Evolutionary conservation across 805 yeast genomes (phyloP), one percentile per base, ranked within the genome.

Genomic region (Sporopachydermia lactativora): DNA sequence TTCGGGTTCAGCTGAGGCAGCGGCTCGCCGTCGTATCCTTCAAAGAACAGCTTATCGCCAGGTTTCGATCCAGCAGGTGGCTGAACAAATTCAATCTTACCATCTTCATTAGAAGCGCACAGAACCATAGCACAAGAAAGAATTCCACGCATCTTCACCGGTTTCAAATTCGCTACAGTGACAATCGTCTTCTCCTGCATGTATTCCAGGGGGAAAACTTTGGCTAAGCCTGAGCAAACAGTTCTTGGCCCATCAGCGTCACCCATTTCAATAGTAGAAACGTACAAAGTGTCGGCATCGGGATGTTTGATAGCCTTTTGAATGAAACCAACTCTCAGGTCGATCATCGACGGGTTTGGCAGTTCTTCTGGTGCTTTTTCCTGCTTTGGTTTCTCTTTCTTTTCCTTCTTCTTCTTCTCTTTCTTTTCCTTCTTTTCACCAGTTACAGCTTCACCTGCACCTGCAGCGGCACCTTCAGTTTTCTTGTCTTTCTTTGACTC

Each of bases 191-290:
- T 80, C 61, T 84, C 75, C 72, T 92, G 98, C 95, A 92, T 81
- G 36, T 81, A 94, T 65, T 92, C 97, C 48, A 94, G 60, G 35
- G 95, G 78, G 57, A 83, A 71, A 64, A 82, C 77, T 51, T 84
- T 84, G 47, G 86, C 96, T 54, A 92, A 71, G 51, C 99, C 99
- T 8, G 96, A 84, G 68, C 98, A 92, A 43, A 92, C 95, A 19
- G 97, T 92, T 70, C 99, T 77, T 56, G 99, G 98, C 45, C 94
- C 94, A 59, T 84, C 95, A 47, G 70, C 88, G 53, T 92, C 99
- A 50, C 98, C 99, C 70, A 83, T 77, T 47, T 94, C 84, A 53
- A 92, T 92, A 40, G 98, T 92, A 18, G 97, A 92, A 43, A 92
- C 95, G 60, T 92, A 92, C 53, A 92, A 70, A 1, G 95, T 72